A percentile compares a stretch with the other conserved stretches of the same genome.
These are phyloP conservation scores for Hygrophila difformis DNA, from an alignment of 257 asterid genomes.

Conservation along the genomic window DNA sequence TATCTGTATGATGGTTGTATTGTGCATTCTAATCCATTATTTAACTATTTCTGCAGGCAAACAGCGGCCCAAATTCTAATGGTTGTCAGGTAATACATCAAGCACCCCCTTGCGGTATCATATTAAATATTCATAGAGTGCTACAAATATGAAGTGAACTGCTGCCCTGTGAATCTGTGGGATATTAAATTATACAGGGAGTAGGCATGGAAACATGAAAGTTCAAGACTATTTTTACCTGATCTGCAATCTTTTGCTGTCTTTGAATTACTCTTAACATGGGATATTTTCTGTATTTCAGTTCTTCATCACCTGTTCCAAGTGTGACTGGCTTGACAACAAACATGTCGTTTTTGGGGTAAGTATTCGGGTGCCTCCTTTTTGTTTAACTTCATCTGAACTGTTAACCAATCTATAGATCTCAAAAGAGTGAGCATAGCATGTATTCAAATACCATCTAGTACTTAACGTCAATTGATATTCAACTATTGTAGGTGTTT, in stretches of 20 bases:
- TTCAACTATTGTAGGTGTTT: no score
- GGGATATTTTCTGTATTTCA: constrained; percentile 20
- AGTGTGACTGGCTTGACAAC: constrained; percentile 98
- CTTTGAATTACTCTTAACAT: background rate
- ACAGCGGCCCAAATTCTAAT: constrained; percentile 75
- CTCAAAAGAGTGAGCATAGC: no score
- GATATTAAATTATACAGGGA: background rate
- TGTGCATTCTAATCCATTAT: constrained; percentile 1
- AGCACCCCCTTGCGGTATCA: no score
- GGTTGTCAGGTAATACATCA: constrained; percentile 98
- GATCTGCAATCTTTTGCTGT: background rate
- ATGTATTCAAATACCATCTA: background rate
- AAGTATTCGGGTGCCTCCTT: constrained; percentile 16
- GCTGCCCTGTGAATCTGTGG: background rate
- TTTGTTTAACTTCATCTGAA: background rate
- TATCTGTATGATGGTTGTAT: background rate
- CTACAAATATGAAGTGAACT: background rate
- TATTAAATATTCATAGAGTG: no score
- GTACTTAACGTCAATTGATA: background rate
- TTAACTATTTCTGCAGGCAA: constrained; percentile 61
- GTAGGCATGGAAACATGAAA: no score
- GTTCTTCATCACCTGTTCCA: constrained; percentile 89
- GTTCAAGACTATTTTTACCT: no score
- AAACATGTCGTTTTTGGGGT: constrained; percentile 98
- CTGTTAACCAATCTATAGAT: background rate